phyloP scores from a whole-genome alignment of 768 basidiomycete species.

The Tulasnella calospora region DNA sequence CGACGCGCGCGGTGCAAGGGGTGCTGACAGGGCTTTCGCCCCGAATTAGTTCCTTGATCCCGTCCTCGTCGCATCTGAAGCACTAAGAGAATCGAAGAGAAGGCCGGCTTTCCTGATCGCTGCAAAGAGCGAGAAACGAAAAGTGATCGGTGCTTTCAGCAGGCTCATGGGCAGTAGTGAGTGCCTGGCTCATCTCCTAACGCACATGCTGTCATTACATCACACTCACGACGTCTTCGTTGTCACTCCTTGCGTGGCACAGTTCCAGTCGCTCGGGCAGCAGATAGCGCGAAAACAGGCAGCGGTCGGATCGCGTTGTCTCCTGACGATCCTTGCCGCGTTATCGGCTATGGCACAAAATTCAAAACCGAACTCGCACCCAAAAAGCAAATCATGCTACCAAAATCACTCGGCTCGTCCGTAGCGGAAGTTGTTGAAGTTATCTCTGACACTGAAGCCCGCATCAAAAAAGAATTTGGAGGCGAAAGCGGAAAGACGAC shows the following conservation, averaged over 20 bases:
- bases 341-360: constrained; percentile 73
- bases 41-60: constrained; percentile 80
- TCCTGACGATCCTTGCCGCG: constrained; percentile 67
- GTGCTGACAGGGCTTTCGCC: not conserved
- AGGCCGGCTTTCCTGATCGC: constrained; percentile 84
- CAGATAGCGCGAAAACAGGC: constrained; percentile 75
- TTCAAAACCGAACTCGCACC: constrained; percentile 71
- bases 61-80: constrained; percentile 75
- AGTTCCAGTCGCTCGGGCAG: constrained; percentile 93
- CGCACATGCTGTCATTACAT: not conserved
- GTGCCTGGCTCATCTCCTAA: constrained; percentile 30
- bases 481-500: constrained; percentile 75
- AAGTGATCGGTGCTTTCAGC: constrained; percentile 74
- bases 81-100: constrained; percentile 75
- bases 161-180: constrained; percentile 83
- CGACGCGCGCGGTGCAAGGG: not conserved
- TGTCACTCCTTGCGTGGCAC: constrained; percentile 27
- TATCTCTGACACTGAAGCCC: constrained; percentile 78
- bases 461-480: constrained; percentile 80
- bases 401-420: constrained; percentile 69
- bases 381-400: constrained; percentile 80
- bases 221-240: not conserved
- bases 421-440: constrained; percentile 84
- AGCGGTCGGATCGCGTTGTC: constrained; percentile 68
- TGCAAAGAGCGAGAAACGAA: constrained; percentile 78